phyloP scores from a whole-genome alignment of 192 early-diverging fungal species.

The Diversispora eburnea region DNA sequence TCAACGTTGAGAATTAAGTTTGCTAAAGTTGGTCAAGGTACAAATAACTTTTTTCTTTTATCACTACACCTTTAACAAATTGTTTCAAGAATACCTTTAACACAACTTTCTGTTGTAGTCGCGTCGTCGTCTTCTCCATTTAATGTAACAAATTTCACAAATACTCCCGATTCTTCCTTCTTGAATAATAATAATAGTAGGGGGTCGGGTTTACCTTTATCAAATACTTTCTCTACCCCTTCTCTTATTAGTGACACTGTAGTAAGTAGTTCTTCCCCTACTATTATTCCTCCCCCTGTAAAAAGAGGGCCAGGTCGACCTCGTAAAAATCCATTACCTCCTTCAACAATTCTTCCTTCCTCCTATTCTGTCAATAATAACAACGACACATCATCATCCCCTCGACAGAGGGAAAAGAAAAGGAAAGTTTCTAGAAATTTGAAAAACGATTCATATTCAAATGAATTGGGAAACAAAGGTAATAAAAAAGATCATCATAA shows the following conservation, averaged over 20 bases:
- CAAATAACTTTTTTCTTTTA: no score
- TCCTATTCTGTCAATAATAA: neutral
- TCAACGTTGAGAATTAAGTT: no score
- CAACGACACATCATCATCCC: neutral
- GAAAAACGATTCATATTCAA: neutral
- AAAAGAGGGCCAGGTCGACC: constrained; percentile 27
- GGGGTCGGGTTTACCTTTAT: neutral
- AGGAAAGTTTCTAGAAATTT: neutral
- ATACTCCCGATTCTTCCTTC: neutral
- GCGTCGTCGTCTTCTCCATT: no score
- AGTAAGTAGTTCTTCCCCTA: neutral
- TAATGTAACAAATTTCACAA: no score
- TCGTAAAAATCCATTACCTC: constrained; percentile 5
- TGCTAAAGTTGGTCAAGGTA: no score
- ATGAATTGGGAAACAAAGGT: neutral
- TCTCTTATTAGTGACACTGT: neutral
- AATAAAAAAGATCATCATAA: neutral
- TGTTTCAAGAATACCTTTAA: no score
- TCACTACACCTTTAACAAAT: no score
- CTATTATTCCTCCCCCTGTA: neutral
- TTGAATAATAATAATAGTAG: constrained; percentile 12
- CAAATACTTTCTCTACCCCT: neutral
- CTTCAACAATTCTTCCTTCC: neutral
- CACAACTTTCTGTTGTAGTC: no score
- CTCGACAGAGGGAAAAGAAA: constrained; percentile 9